These are phyloP conservation scores for Trypanosoma mega DNA, from an alignment of 208 protist species.

Conservation along the genomic window DNA sequence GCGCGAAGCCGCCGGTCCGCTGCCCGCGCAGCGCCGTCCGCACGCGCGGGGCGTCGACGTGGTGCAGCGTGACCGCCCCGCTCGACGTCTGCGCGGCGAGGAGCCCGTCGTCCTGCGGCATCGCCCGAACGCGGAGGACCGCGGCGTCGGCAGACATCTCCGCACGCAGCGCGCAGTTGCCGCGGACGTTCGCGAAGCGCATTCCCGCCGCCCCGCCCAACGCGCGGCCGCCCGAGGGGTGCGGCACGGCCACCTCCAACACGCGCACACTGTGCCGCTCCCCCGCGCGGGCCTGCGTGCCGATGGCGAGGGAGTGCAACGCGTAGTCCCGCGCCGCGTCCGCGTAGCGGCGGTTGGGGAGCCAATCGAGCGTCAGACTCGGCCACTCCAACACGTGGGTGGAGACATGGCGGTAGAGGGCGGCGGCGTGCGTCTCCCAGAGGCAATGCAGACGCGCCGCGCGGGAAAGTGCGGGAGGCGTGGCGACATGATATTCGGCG, in stretches of 20 bases:
- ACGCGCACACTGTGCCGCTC: slow-evolving; percentile 39
- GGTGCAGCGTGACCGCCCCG: too few relatives aligned
- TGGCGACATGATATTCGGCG: slow-evolving; percentile 3
- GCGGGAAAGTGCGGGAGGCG: slow-evolving; percentile 26
- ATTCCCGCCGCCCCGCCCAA: not conserved
- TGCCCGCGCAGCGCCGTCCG: slow-evolving; percentile 46
- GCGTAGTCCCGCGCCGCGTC: slow-evolving; percentile 57
- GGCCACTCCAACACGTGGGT: slow-evolving; percentile 60
- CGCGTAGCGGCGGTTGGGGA: slow-evolving; percentile 38
- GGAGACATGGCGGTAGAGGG: slow-evolving; percentile 51
- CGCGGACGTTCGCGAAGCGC: not conserved
- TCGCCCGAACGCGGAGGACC: too few relatives aligned
- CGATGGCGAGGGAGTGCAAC: slow-evolving; percentile 53
- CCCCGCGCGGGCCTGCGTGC: slow-evolving; percentile 35
- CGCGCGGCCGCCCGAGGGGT: slow-evolving; percentile 24
- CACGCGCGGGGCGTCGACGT: too few relatives aligned
- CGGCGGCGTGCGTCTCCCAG: slow-evolving; percentile 33
- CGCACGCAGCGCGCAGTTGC: slow-evolving; percentile 32
- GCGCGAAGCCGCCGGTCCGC: slow-evolving; percentile 47
- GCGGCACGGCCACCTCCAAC: slow-evolving; percentile 60
- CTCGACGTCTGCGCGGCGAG: too few relatives aligned
- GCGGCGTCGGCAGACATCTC: too few relatives aligned
- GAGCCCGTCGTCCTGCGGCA: too few relatives aligned
- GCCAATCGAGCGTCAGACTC: slow-evolving; percentile 58
- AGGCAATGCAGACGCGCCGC: slow-evolving; percentile 40